Evolutionary conservation across 192 early-diverging fungal genomes (phyloP).

Genomic region (Gaertneriomyces sp.): DNA sequence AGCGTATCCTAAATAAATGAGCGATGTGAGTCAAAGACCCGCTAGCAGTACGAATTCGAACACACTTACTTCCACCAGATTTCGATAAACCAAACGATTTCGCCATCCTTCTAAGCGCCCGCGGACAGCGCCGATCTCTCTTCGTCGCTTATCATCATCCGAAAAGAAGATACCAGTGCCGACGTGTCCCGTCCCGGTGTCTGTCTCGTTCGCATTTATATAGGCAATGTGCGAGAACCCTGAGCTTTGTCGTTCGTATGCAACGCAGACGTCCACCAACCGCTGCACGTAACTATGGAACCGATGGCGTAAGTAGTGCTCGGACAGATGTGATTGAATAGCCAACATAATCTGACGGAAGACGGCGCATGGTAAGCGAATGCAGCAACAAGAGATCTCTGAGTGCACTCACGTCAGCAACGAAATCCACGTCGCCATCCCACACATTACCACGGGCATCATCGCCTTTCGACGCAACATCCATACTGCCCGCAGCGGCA

Average conservation of each 20-base stretch:
- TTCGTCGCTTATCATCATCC: slow-evolving; percentile 60
- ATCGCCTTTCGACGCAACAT: neutral
- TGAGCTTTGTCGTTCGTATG: slow-evolving; percentile 70
- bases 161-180: slow-evolving; percentile 66
- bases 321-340: slow-evolving; percentile 80
- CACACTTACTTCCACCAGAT: no score
- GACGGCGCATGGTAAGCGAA: neutral
- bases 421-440: slow-evolving; percentile 39
- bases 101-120: no score
- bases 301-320: slow-evolving; percentile 81
- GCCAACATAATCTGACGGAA: slow-evolving; percentile 61
- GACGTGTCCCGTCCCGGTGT: slow-evolving; percentile 2
- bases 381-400: neutral
- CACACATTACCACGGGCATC: slow-evolving; percentile 19
- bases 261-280: slow-evolving; percentile 73
- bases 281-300: slow-evolving; percentile 83
- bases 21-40: no score
- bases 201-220: no score
- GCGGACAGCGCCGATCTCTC: slow-evolving; percentile 53
- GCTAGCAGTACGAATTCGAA: no score
- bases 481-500: neutral
- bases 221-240: slow-evolving; percentile 59
- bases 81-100: no score
- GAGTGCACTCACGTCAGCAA: slow-evolving; percentile 19
- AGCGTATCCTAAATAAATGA: no score